phyloP scores from a whole-genome alignment of 805 yeast genomes.

The Priceomyces medius region DNA sequence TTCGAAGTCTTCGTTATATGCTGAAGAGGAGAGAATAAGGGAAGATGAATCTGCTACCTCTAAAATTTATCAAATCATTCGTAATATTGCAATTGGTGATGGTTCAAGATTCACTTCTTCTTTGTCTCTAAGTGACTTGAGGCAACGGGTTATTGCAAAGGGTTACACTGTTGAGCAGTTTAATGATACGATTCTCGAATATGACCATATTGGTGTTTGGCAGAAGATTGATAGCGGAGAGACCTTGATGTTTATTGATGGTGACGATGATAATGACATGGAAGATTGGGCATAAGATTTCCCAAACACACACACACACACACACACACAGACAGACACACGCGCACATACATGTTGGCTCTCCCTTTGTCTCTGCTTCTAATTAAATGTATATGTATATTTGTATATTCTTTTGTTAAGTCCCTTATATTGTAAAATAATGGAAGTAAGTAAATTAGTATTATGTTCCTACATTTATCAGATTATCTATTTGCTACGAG shows the following conservation, averaged over 20 bases:
- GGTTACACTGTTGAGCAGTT: constrained; percentile 84
- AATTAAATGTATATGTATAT: too few relatives aligned
- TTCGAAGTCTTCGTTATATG: constrained; percentile 78
- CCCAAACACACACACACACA: too few relatives aligned
- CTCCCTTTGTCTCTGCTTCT: too few relatives aligned
- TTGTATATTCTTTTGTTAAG: too few relatives aligned
- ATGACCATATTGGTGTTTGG: constrained; percentile 72
- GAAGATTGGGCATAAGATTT: constrained; percentile 14
- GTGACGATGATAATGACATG: constrained; percentile 36
- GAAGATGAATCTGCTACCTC: constrained; percentile 70
- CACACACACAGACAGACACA: too few relatives aligned
- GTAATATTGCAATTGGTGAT: constrained; percentile 49
- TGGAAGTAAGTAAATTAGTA: too few relatives aligned
- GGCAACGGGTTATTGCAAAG: constrained; percentile 66
- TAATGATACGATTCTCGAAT: constrained; percentile 71
- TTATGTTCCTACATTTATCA: too few relatives aligned
- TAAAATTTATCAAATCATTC: constrained; percentile 69
- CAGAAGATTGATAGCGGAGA: constrained; percentile 70
- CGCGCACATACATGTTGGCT: too few relatives aligned
- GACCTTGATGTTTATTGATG: constrained; percentile 54
- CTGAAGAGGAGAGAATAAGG: constrained; percentile 47
- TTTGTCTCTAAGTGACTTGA: constrained; percentile 48
- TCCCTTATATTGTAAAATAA: too few relatives aligned
- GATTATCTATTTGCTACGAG: too few relatives aligned
- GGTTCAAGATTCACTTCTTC: constrained; percentile 26